phyloP scores from a whole-genome alignment of 2,329 filamentous ascomycete species.

The Fusarium redolens region DNA sequence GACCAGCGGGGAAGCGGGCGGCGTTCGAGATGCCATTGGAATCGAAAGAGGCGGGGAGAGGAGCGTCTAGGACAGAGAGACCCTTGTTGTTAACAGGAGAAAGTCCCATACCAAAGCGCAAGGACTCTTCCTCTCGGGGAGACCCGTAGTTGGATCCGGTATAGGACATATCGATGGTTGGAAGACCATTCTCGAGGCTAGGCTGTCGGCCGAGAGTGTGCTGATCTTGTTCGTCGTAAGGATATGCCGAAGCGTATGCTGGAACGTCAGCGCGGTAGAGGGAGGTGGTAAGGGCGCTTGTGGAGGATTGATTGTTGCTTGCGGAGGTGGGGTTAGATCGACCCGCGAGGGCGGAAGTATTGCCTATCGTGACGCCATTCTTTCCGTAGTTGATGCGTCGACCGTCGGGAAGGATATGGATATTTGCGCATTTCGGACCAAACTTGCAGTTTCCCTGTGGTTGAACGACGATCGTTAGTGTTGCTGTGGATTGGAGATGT shows the following conservation, averaged over 20 bases:
- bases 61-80: constrained; percentile 92
- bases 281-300: constrained; percentile 72
- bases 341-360: constrained; percentile 69
- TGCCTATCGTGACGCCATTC: constrained; percentile 74
- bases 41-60: constrained; percentile 93
- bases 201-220: constrained; percentile 61
- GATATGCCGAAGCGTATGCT: constrained; percentile 53
- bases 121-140: constrained; percentile 74
- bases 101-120: constrained; percentile 75
- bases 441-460: constrained; percentile 97
- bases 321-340: constrained; percentile 66
- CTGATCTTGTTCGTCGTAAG: constrained; percentile 56
- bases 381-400: constrained; percentile 86
- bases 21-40: constrained; percentile 95
- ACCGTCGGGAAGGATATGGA: constrained; percentile 94
- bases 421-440: constrained; percentile 95
- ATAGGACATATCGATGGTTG: constrained; percentile 70
- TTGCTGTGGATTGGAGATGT: constrained; percentile 3
- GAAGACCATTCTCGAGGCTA: constrained; percentile 66
- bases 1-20: constrained; percentile 80
- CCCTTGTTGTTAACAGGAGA: constrained; percentile 79
- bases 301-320: constrained; percentile 68
- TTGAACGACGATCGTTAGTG: constrained; percentile 33
- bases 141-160: constrained; percentile 79
- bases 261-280: constrained; percentile 59